These are phyloP conservation scores for Cladosporium sp. DNA, from an alignment of 2,329 filamentous ascomycete genomes.

Conservation along the genomic window DNA sequence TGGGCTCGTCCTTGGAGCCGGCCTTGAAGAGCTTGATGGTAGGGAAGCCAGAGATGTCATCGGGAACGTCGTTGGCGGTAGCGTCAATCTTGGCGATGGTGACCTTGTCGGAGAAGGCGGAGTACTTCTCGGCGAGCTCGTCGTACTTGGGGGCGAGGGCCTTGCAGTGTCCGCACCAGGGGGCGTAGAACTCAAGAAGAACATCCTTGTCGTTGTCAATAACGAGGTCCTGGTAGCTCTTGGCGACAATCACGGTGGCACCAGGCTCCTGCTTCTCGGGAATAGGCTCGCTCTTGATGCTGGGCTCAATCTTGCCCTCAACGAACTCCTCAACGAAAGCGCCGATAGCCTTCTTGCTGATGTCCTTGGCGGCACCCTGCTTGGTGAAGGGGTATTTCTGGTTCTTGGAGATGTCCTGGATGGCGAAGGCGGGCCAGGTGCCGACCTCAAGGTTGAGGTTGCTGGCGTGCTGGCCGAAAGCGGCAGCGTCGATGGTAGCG, in stretches of 20 bases:
- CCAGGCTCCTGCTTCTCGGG: constrained; percentile 90
- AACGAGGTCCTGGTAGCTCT: constrained; percentile 90
- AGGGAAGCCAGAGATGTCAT: constrained; percentile 96
- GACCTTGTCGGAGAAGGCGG: constrained; percentile 58
- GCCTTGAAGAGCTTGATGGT: constrained; percentile 98
- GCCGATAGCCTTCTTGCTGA: constrained; percentile 72
- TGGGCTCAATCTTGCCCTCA: constrained; percentile 86
- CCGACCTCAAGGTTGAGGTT: constrained; percentile 97
- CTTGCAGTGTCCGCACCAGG: constrained; percentile 75
- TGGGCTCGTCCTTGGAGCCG: constrained; percentile 78
- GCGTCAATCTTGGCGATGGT: constrained; percentile 89
- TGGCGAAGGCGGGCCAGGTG: constrained; percentile 96
- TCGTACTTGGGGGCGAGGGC: constrained; percentile 69
- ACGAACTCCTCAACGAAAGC: constrained; percentile 84
- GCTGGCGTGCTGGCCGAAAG: constrained; percentile 89
- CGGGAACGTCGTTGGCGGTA: constrained; percentile 92
- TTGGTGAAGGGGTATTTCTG: constrained; percentile 82
- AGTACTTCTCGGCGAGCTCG: constrained; percentile 61
- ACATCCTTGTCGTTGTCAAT: constrained; percentile 96
- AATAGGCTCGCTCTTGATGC: constrained; percentile 97
- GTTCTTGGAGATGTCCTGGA: constrained; percentile 94
- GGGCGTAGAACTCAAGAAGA: constrained; percentile 96
- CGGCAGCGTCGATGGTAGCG: constrained; percentile 92
- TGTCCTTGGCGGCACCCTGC: constrained; percentile 72
- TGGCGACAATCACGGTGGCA: constrained; percentile 85